Percentiles rank a stretch among this genome's conserved stretches.
These are phyloP conservation scores for Oryza longistaminata DNA, from an alignment of 176 grass and related monocot species.

Conservation along the genomic window DNA sequence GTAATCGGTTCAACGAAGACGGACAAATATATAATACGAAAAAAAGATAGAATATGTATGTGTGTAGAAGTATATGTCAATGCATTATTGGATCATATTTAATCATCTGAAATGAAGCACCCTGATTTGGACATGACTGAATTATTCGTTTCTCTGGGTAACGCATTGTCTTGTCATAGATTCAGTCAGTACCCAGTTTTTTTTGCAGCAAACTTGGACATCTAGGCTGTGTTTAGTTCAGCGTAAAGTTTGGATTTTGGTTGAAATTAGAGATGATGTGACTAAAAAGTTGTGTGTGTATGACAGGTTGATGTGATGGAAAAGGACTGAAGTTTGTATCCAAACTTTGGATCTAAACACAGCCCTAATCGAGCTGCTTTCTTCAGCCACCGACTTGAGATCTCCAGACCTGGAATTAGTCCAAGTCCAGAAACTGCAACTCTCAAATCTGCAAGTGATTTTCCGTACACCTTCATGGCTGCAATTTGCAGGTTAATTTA, in stretches of 20 bases:
- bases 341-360: no score
- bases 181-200: not conserved
- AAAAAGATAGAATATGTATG: not conserved
- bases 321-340: no score
- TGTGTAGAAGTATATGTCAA: not conserved
- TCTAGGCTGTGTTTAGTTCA: no score
- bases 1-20: conserved; percentile 43
- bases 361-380: conserved; percentile 5
- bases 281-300: no score
- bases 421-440: not conserved
- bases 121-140: not conserved
- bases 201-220: conserved; percentile 5
- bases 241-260: no score
- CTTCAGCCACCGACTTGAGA: not conserved
- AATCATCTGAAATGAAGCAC: not conserved
- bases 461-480: not conserved
- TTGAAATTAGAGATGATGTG: no score
- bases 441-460: not conserved
- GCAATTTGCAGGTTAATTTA: not conserved
- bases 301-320: no score
- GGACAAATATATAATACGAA: conserved; percentile 8
- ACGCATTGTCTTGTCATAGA: not conserved
- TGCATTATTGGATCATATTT: not conserved
- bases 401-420: conserved; percentile 19
- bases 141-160: not conserved